Evolutionary conservation across 2,329 filamentous ascomycete species (phyloP).

Genomic region (Ophiocordyceps unilateralis): DNA sequence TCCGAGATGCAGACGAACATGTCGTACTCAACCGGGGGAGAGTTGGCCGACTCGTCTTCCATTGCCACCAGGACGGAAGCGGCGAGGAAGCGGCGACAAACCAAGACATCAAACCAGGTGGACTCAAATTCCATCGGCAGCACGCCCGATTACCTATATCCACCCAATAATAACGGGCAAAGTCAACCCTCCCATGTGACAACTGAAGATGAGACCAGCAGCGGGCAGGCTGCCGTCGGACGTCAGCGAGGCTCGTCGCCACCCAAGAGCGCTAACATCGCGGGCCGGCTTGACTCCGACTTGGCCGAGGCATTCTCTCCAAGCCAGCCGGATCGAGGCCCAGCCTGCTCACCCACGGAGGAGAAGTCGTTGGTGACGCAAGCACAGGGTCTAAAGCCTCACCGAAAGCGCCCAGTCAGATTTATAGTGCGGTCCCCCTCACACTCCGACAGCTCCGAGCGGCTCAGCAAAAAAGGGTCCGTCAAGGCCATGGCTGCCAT

Average conservation of each 20-base stretch:
- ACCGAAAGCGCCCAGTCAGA: neutral
- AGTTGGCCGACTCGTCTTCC: neutral
- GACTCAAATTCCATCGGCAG: constrained; percentile 2
- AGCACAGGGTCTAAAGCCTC: neutral
- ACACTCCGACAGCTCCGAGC: constrained; percentile 6
- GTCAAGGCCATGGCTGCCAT: constrained; percentile 35
- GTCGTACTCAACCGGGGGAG: neutral
- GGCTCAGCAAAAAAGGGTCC: constrained; percentile 11
- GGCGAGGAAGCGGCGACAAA: neutral
- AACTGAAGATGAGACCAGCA: neutral
- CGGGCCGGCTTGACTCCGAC: neutral
- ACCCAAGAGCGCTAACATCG: neutral
- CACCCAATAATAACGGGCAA: neutral
- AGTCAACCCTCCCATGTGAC: neutral
- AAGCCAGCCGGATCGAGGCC: neutral
- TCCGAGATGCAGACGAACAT: constrained; percentile 1
- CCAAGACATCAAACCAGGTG: neutral
- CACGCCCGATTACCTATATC: constrained; percentile 2
- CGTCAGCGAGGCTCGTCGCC: neutral
- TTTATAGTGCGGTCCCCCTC: constrained; percentile 1
- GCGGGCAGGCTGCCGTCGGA: neutral
- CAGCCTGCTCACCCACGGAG: neutral
- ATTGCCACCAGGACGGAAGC: neutral
- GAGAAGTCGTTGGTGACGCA: neutral
- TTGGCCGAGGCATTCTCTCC: neutral